These are phyloP conservation scores for Penicillium griseofulvum DNA, from an alignment of 2,329 filamentous ascomycete genomes.

Conservation along the genomic window DNA sequence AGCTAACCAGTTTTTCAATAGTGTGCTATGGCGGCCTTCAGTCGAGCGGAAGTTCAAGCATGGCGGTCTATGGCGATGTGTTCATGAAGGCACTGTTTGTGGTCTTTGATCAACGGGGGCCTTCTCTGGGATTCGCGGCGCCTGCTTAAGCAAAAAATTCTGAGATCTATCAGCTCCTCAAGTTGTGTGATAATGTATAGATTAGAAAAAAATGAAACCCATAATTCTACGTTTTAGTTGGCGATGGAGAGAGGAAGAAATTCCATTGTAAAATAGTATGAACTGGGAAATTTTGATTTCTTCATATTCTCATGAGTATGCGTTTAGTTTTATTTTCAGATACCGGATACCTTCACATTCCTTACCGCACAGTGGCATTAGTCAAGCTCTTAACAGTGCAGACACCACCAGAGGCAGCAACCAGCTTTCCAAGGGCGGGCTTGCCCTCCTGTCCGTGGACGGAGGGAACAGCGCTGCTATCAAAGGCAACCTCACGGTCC, in stretches of 20 bases:
- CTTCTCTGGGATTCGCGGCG: conserved; percentile 53
- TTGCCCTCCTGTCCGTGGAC: conserved; percentile 64
- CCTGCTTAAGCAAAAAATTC: conserved; percentile 21
- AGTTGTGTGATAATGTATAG: conserved; percentile 6
- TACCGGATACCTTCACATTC: conserved; percentile 6
- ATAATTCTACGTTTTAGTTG: not conserved
- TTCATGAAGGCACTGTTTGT: conserved; percentile 61
- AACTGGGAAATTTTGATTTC: conserved; percentile 13
- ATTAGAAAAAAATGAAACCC: not conserved
- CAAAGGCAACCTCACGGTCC: conserved; percentile 77
- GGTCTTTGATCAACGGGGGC: conserved; percentile 54
- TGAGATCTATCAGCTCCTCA: not conserved
- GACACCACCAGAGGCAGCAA: conserved; percentile 72
- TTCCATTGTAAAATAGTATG: conserved; percentile 1
- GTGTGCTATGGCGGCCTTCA: conserved; percentile 61
- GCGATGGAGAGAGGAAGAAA: not conserved
- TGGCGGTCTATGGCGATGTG: conserved; percentile 60
- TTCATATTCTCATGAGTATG: conserved; percentile 24
- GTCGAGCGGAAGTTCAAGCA: conserved; percentile 55
- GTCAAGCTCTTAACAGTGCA: conserved; percentile 82
- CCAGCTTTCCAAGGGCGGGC: conserved; percentile 59
- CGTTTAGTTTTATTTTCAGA: conserved; percentile 17
- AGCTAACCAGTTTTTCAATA: conserved; percentile 17
- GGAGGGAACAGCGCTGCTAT: conserved; percentile 72
- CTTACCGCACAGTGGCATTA: conserved; percentile 77